phyloP scores from a whole-genome alignment of 768 basidiomycete species.

The Leccinum rimulosum region DNA sequence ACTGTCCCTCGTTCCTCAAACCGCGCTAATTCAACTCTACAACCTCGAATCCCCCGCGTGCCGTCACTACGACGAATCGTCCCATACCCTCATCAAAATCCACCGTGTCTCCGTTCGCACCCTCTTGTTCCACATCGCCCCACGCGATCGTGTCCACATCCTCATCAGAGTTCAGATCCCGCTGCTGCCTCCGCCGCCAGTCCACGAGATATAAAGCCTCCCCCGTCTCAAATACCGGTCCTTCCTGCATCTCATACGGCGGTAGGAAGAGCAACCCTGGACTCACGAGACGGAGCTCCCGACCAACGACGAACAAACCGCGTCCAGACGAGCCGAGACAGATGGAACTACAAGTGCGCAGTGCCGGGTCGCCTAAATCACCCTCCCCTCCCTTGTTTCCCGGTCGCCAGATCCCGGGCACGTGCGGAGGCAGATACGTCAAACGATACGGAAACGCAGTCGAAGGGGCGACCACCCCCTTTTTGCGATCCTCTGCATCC shows the following conservation, averaged over 20 bases:
- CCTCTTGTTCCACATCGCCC: not conserved
- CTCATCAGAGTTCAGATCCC: not conserved
- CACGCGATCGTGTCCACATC: not conserved
- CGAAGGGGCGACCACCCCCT: not conserved
- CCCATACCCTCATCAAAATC: slow-evolving; percentile 34
- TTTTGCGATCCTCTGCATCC: not conserved
- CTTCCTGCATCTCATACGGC: slow-evolving; percentile 31
- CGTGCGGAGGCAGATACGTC: slow-evolving; percentile 10
- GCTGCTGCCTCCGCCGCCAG: not conserved
- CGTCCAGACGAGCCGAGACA: slow-evolving; percentile 29
- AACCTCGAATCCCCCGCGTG: slow-evolving; percentile 27
- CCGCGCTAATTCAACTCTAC: slow-evolving; percentile 18
- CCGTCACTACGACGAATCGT: slow-evolving; percentile 28
- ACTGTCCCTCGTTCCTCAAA: not conserved
- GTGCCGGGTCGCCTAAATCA: not conserved
- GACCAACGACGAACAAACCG: slow-evolving; percentile 25
- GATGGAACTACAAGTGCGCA: slow-evolving; percentile 15
- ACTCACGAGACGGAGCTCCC: slow-evolving; percentile 23
- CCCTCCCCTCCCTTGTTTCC: not conserved
- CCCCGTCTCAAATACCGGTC: slow-evolving; percentile 27
- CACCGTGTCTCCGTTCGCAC: slow-evolving; percentile 16
- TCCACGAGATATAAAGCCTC: slow-evolving; percentile 19
- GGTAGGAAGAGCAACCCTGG: slow-evolving; percentile 24
- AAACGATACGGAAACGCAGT: slow-evolving; percentile 23
- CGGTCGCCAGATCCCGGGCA: not conserved